Evolutionary conservation across 1,284 basidiomycete species (phyloP).

Genomic region (Apiotrichum siamense): DNA sequence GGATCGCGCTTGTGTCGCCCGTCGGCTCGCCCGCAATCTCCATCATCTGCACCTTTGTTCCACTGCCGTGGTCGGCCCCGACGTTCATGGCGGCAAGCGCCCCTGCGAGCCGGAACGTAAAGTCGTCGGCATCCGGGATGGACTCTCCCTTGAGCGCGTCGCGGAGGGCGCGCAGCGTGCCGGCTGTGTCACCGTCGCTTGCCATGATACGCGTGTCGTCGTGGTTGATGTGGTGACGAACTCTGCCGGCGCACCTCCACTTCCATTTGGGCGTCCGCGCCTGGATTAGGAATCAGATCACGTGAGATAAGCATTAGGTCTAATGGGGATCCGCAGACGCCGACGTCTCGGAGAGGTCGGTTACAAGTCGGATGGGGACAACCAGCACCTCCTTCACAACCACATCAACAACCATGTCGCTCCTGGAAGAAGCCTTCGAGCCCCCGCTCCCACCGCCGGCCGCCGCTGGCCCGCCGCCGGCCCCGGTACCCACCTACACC

Average conservation of each 20-base stretch:
- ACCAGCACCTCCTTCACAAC: background rate
- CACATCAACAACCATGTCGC: constrained; percentile 22
- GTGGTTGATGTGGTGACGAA: background rate
- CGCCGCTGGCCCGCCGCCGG: constrained; percentile 8
- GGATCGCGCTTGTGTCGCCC: constrained; percentile 3
- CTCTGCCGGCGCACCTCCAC: background rate
- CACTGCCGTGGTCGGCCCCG: background rate
- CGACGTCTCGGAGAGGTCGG: no score
- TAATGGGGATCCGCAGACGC: no score
- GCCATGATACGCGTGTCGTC: background rate
- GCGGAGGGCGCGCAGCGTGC: constrained; percentile 23
- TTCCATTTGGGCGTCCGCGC: background rate
- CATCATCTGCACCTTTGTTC: background rate
- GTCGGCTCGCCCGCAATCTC: background rate
- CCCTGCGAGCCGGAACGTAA: constrained; percentile 9
- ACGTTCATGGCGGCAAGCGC: constrained; percentile 8
- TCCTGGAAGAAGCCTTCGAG: constrained; percentile 30
- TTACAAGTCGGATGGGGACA: no score
- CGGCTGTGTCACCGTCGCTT: constrained; percentile 5
- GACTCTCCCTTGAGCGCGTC: constrained; percentile 26
- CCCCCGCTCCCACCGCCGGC: constrained; percentile 3
- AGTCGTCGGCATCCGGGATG: constrained; percentile 22
- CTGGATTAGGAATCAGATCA: background rate
- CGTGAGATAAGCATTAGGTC: no score
- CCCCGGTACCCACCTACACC: constrained; percentile 44